A percentile compares a stretch with the other conserved stretches of the same genome.
These are phyloP conservation scores for Cytospora paraplurivora DNA, from an alignment of 2,329 filamentous ascomycete species.

Conservation along the genomic window DNA sequence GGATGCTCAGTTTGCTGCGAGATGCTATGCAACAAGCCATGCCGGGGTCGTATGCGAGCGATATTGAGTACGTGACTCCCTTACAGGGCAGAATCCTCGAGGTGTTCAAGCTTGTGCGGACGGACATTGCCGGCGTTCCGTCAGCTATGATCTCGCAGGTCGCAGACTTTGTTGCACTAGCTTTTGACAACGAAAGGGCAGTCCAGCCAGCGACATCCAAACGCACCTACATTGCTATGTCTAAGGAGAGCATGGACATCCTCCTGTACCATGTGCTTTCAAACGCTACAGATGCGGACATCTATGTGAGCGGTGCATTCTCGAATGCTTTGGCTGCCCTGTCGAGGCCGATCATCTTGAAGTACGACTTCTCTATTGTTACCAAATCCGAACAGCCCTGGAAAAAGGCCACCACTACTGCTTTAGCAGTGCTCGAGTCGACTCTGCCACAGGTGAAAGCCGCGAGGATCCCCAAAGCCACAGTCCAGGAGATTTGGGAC, in stretches of 20 bases:
- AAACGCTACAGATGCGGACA: slow-evolving; percentile 63
- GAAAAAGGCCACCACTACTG: slow-evolving; percentile 75
- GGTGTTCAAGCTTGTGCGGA: slow-evolving; percentile 67
- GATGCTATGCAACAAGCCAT: slow-evolving; percentile 72
- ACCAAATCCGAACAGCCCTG: slow-evolving; percentile 75
- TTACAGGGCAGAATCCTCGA: slow-evolving; percentile 72
- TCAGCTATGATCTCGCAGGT: slow-evolving; percentile 69
- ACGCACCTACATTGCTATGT: slow-evolving; percentile 86
- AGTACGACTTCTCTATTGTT: slow-evolving; percentile 75
- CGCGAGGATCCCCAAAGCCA: slow-evolving; percentile 47
- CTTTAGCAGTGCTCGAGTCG: slow-evolving; percentile 67
- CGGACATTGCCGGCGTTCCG: slow-evolving; percentile 65
- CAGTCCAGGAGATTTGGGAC: slow-evolving; percentile 67
- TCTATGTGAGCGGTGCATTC: slow-evolving; percentile 71
- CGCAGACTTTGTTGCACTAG: slow-evolving; percentile 70
- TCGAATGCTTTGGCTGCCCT: slow-evolving; percentile 67
- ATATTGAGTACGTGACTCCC: slow-evolving; percentile 72
- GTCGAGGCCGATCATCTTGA: slow-evolving; percentile 69
- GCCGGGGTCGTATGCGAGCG: slow-evolving; percentile 67
- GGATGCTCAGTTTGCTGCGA: slow-evolving; percentile 72
- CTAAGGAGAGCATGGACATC: slow-evolving; percentile 76
- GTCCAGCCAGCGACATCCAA: slow-evolving; percentile 46
- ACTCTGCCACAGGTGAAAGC: slow-evolving; percentile 63
- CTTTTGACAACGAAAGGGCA: slow-evolving; percentile 54
- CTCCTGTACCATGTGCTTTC: slow-evolving; percentile 62